Evolutionary conservation across 2,329 filamentous ascomycete species (phyloP).

Genomic region (Phoma sp.): DNA sequence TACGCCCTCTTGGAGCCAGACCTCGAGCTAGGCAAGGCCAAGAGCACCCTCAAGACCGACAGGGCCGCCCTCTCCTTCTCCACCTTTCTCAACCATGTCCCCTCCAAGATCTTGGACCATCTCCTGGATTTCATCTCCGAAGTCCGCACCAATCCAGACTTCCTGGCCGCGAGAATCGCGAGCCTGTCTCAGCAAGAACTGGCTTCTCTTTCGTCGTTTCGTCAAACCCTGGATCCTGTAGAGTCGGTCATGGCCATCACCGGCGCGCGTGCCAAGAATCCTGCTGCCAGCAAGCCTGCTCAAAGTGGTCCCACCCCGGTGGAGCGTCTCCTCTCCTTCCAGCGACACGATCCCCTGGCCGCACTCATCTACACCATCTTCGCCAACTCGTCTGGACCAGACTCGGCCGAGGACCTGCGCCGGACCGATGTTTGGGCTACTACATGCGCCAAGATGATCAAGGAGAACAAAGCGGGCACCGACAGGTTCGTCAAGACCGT

Average conservation of each 20-base stretch:
- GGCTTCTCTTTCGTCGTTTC: slow-evolving; percentile 76
- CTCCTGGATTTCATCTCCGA: slow-evolving; percentile 81
- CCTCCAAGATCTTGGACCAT: slow-evolving; percentile 74
- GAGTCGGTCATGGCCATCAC: slow-evolving; percentile 82
- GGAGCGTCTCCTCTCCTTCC: slow-evolving; percentile 85
- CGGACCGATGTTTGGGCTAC: slow-evolving; percentile 88
- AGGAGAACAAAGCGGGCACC: slow-evolving; percentile 74
- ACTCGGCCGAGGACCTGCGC: slow-evolving; percentile 79
- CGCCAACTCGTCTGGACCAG: slow-evolving; percentile 81
- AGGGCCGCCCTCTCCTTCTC: slow-evolving; percentile 51
- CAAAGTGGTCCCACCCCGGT: slow-evolving; percentile 68
- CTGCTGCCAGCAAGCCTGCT: slow-evolving; percentile 56
- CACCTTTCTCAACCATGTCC: slow-evolving; percentile 70
- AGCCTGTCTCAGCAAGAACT: slow-evolving; percentile 78
- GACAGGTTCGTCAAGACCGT: slow-evolving; percentile 84
- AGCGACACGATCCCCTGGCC: slow-evolving; percentile 84
- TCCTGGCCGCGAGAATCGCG: slow-evolving; percentile 81
- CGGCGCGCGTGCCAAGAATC: slow-evolving; percentile 55
- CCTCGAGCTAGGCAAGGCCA: slow-evolving; percentile 62
- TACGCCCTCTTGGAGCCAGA: slow-evolving; percentile 76
- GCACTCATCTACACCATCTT: slow-evolving; percentile 88
- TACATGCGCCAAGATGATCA: slow-evolving; percentile 81
- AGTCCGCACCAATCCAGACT: slow-evolving; percentile 85
- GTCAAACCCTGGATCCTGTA: slow-evolving; percentile 78
- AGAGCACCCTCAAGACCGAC: slow-evolving; percentile 47